Conservation (phyloP, 176 grass and related monocot genomes). For the Pontederia crassipes region DNA sequence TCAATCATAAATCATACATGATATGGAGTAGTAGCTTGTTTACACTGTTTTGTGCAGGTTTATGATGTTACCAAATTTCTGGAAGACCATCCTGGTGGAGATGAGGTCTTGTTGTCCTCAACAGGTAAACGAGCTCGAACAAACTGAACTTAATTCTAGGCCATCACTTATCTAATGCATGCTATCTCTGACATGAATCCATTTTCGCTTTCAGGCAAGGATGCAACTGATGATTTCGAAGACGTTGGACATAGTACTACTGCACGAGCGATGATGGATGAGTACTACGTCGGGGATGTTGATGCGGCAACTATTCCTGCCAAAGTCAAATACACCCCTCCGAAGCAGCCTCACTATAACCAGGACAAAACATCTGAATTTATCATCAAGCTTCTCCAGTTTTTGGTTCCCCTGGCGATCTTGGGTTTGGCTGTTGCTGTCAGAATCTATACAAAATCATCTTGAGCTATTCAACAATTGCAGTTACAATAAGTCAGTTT, state of each 20-base stretch:
- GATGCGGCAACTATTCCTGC: conserved; percentile 2
- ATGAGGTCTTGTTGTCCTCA: no score
- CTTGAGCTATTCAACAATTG: neutral
- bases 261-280: conserved; percentile 4
- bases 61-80: no score
- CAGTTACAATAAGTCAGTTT: neutral
- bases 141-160: no score
- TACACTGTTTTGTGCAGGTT: no score
- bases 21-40: no score
- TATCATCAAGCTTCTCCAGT: conserved; percentile 7
- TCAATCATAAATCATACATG: no score
- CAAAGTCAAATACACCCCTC: conserved; percentile 11
- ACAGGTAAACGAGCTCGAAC: no score
- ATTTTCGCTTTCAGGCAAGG: conserved; percentile 2
- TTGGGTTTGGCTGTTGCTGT: conserved; percentile 9
- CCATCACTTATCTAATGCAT: neutral
- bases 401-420: conserved; percentile 9
- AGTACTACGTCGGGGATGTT: conserved; percentile 4
- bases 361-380: conserved; percentile 11
- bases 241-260: conserved; percentile 3
- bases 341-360: conserved; percentile 12
- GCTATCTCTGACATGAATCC: neutral
- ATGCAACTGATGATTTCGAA: conserved; percentile 16
- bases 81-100: no score
- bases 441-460: conserved; percentile 8